Evolutionary conservation across 352 stramenopile species (phyloP).

Genomic region (Phytophthora sansomeana): DNA sequence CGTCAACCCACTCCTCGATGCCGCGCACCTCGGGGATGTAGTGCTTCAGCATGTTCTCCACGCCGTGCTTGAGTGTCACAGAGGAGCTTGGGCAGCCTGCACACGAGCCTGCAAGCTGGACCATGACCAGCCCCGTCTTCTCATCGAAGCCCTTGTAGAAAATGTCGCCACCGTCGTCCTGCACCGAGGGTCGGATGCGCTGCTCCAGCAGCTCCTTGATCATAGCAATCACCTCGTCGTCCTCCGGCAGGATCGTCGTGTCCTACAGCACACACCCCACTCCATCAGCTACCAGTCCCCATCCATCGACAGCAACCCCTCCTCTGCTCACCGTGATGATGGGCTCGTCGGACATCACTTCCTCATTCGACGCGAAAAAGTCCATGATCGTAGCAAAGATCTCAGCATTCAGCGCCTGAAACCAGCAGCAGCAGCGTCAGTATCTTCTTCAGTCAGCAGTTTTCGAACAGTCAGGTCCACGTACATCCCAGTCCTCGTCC

Average conservation of each 20-base stretch:
- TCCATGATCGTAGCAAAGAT: conserved; percentile 99
- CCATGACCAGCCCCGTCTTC: conserved; percentile 90
- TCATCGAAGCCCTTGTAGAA: conserved; percentile 98
- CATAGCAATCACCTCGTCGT: conserved; percentile 99
- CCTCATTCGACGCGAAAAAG: conserved; percentile 93
- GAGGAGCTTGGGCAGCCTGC: conserved; percentile 97
- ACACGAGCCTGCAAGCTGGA: conserved; percentile 96
- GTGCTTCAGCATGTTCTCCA: conserved; percentile 99
- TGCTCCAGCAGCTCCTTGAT: conserved; percentile 99
- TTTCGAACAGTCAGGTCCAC: conserved; percentile 31
- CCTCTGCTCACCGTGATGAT: conserved; percentile 67
- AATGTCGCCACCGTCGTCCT: conserved; percentile 99
- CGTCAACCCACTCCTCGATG: conserved; percentile 85
- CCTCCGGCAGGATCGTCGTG: conserved; percentile 95
- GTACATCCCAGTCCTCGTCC: conserved; percentile 93
- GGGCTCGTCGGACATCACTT: conserved; percentile 91
- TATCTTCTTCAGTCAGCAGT: background rate
- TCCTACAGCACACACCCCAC: conserved; percentile 47
- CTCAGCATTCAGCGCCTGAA: conserved; percentile 83
- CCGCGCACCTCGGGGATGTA: conserved; percentile 98
- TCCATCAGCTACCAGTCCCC: background rate
- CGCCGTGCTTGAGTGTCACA: conserved; percentile 99
- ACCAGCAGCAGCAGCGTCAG: conserved; percentile 10
- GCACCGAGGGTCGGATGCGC: conserved; percentile 98
- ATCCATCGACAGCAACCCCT: background rate